A percentile compares a stretch with the other conserved stretches of the same genome.
Conservation (phyloP, 441 rosid species). For the Metrosideros polymorpha region DNA sequence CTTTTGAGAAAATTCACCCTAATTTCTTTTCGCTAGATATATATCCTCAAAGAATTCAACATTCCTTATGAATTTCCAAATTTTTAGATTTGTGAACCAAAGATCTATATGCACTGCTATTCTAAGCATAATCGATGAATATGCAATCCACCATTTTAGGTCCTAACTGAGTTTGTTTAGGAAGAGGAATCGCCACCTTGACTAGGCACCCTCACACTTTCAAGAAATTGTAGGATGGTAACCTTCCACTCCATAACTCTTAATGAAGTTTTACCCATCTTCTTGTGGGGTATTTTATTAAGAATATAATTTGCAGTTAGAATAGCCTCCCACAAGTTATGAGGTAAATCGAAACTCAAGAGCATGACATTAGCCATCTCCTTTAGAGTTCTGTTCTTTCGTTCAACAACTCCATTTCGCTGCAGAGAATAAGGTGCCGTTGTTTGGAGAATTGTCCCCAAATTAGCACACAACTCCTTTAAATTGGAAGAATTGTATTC, state of each 20-base stretch:
- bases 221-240: background rate
- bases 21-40: background rate
- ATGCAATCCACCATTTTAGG: background rate
- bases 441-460: background rate
- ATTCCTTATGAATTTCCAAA: no score
- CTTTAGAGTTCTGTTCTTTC: background rate
- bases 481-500: no score
- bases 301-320: background rate
- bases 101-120: background rate
- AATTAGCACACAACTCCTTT: background rate
- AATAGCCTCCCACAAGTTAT: background rate
- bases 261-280: background rate
- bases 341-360: background rate
- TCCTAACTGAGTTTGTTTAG: background rate
- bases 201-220: background rate
- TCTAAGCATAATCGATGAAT: background rate
- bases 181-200: background rate
- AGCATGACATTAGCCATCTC: background rate
- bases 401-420: background rate
- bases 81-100: no score
- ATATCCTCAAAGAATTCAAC: background rate
- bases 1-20: background rate
- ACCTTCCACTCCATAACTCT: background rate
- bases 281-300: background rate
- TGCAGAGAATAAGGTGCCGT: background rate